These are phyloP conservation scores for Rhizophora mangle DNA, from an alignment of 345 rosid genomes.

Conservation along the genomic window DNA sequence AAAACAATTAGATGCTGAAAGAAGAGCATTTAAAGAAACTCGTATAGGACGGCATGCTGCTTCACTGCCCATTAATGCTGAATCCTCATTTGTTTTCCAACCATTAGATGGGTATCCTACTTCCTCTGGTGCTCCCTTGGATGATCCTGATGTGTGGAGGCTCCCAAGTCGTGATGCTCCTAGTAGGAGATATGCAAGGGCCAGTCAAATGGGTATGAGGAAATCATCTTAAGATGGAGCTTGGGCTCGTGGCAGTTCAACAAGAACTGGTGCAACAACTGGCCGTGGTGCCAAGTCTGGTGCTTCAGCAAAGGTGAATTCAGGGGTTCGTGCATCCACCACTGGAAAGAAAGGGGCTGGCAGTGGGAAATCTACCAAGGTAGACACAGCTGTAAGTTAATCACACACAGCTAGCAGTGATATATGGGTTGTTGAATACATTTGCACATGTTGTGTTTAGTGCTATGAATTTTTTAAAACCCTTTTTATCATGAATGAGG, in stretches of 20 bases:
- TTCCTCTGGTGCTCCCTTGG: slow-evolving; percentile 77
- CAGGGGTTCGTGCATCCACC: slow-evolving; percentile 64
- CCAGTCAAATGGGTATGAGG: slow-evolving; percentile 70
- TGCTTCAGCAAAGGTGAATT: slow-evolving; percentile 51
- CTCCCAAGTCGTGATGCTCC: slow-evolving; percentile 83
- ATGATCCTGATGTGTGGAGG: slow-evolving; percentile 99
- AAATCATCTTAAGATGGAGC: slow-evolving; percentile 91
- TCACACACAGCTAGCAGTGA: not conserved
- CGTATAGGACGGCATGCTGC: slow-evolving; percentile 69
- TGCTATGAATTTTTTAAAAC: not conserved
- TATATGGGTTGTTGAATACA: not conserved
- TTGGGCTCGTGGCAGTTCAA: slow-evolving; percentile 77
- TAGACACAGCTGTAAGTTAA: slow-evolving; percentile 65
- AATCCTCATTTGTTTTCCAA: slow-evolving; percentile 88
- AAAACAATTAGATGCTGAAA: slow-evolving; percentile 88
- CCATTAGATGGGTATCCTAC: slow-evolving; percentile 95
- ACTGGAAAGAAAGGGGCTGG: slow-evolving; percentile 73
- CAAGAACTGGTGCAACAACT: slow-evolving; percentile 47
- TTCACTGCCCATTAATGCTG: slow-evolving; percentile 80
- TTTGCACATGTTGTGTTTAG: not conserved
- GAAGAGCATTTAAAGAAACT: slow-evolving; percentile 83
- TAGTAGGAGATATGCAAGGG: slow-evolving; percentile 69
- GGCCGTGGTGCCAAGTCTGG: slow-evolving; percentile 75
- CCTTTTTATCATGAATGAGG: too few relatives aligned
- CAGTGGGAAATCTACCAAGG: slow-evolving; percentile 64